These are phyloP conservation scores for Funneliformis caledonium DNA, from an alignment of 371 early-diverging fungal species.

Conservation along the genomic window DNA sequence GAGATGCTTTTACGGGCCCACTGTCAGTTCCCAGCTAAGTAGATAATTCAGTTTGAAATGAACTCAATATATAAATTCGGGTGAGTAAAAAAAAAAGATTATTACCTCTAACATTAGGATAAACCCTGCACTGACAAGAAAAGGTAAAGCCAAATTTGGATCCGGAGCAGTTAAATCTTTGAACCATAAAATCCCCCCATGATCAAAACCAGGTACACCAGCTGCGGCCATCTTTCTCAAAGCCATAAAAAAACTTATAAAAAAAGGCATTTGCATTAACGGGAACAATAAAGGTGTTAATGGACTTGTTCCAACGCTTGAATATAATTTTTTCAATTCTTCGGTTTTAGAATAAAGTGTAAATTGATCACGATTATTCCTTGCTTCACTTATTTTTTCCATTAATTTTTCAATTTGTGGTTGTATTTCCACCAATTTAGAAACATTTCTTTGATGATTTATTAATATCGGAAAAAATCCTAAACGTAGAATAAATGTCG, in stretches of 20 bases:
- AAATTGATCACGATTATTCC: conserved; percentile 60
- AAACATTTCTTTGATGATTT: conserved; percentile 76
- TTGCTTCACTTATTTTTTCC: conserved; percentile 65
- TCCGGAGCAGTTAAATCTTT: conserved; percentile 81
- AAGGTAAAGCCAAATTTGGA: conserved; percentile 84
- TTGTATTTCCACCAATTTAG: conserved; percentile 74
- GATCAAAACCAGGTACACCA: conserved; percentile 81
- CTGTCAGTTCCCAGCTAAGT: background rate
- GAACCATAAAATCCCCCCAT: conserved; percentile 86
- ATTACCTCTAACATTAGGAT: conserved; percentile 75
- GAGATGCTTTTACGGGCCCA: background rate
- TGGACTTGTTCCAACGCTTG: conserved; percentile 67
- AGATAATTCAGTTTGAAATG: background rate
- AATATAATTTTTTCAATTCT: conserved; percentile 67
- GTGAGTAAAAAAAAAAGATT: background rate
- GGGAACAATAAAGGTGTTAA: conserved; percentile 67
- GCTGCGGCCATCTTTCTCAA: conserved; percentile 80
- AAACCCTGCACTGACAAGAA: conserved; percentile 72
- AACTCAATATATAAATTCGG: background rate
- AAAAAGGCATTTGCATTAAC: conserved; percentile 82
- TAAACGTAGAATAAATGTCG: conserved; percentile 75
- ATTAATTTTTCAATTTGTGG: conserved; percentile 76
- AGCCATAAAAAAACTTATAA: conserved; percentile 89
- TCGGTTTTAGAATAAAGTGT: conserved; percentile 58
- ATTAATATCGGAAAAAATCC: conserved; percentile 78